phyloP scores from a whole-genome alignment of 805 yeast species.

The Zygosaccharomyces pseudorouxii region DNA sequence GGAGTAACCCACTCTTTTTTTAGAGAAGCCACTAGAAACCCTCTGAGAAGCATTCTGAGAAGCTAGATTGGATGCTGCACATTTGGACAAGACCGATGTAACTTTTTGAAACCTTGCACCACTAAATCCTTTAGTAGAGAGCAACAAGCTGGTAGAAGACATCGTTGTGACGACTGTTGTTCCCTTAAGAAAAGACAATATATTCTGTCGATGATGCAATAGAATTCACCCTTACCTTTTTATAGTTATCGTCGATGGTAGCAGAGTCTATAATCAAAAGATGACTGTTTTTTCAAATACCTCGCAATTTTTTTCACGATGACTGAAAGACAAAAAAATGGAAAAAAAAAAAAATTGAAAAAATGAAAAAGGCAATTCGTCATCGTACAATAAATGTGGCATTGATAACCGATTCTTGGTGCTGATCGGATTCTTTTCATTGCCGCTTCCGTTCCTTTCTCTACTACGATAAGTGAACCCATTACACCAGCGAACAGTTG shows the following conservation, averaged over 20 bases:
- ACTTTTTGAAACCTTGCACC: constrained; percentile 18
- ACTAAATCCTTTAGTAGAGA: constrained; percentile 27
- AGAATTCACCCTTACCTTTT: neutral
- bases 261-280: neutral
- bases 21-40: constrained; percentile 10
- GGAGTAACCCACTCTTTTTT: constrained; percentile 29
- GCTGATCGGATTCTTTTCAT: neutral
- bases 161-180: constrained; percentile 9
- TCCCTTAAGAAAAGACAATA: neutral
- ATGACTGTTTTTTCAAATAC: neutral
- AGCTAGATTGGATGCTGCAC: constrained; percentile 18
- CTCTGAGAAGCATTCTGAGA: constrained; percentile 7
- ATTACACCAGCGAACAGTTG: no score
- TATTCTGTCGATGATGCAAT: no score
- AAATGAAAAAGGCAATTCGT: neutral
- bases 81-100: constrained; percentile 17
- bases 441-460: neutral
- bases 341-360: neutral
- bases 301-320: constrained; percentile 4
- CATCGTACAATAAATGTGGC: no score
- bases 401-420: neutral
- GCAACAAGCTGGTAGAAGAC: constrained; percentile 30
- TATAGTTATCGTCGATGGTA: neutral
- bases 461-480: neutral
- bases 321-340: neutral